Evolutionary conservation across 176 grass and related monocot genomes (phyloP), one percentile per base, ranked within the genome.

Genomic region (Elaeis guineensis): DNA sequence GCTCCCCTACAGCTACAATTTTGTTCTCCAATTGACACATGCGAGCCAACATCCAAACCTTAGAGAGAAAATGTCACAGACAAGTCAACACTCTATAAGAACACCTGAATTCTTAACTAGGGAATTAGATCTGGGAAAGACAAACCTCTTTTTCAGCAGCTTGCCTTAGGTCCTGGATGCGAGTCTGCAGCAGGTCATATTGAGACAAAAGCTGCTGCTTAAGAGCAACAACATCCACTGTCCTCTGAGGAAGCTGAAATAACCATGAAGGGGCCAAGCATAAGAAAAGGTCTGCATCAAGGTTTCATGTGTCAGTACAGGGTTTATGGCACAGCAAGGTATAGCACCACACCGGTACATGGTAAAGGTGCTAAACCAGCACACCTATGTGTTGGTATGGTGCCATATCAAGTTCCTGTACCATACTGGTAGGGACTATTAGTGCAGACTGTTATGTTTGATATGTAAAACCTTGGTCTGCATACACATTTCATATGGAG

Each of bases 11-110:
- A 59, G 87, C 87, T 67, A 89, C 51, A 85, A 97, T 97, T 80
- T 97, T 97, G 79, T 85, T 97, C 72, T 91, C 92, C 79, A 97
- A 76, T 60, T 91, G 92, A 76, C 69, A 80, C 92, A 97, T 91
- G 55, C 92, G 70, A 32, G 92, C 92, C 64, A 97, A 58, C 84
- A 91, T 89, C 92, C 92, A 97, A 15, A 97, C 84, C 92, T 97
- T 79, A 16, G 30, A 64, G 51, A 65, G 51, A 53, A 90, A 75
- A 49, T 71, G 18, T 28, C 53, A 17, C 57, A 21, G 35, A 14
- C 35, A 44, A 14, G 35, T 44, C 35, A 44, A 44, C 35, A 44
- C 35, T 44, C 11, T 44, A 44, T 44, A 44, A 44, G 9, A 44
- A 44, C 35, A 44, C 35, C 14, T 12, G 11, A 0, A 44, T 44